Base-by-base conservation (phyloP, 345 rosid species). In the Aquilaria malaccensis region DNA sequence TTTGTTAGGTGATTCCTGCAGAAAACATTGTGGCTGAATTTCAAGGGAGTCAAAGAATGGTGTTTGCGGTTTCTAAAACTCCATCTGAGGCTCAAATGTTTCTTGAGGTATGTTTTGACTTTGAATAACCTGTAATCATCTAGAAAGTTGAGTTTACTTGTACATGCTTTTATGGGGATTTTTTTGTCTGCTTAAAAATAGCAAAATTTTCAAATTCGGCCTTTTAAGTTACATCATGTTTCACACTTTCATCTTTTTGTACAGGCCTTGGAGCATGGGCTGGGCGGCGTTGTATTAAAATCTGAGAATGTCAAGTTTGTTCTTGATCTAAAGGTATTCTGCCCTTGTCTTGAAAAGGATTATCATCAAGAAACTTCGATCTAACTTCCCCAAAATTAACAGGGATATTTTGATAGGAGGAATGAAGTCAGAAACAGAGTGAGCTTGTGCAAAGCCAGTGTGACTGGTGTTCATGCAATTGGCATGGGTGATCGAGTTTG, bases 401-500 rank as follows among this genome's bases (percentile, higher is more conserved):
- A 86, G 95, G 91, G 80, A 45, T 89, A 89, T 70, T 83, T 86
- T 81, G 93, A 92, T 69, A 82, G 79, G 78, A 86, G 86, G 69
- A 76, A 74, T 50, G 86, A 85, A 79, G 87, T 63, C 72, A 69
- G 76, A 65, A 76, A 79, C 68, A 43, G 74, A 37, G 59, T 92
- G 76, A 78, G 70, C 70, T 76, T 92, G 77, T 75, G 65, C 4
- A 80, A 78, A 78, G 96, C 85, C 10, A 82, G 81, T 3, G 57
- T 89, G 59, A 86, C 88, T 55, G 66, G 62, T 58, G 70, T 92
- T 74, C 56, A 77, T 50, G 76, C 74, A 57, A 85, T 74, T 45
- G 92, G 96, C 65, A 87, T 92, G 95, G 96, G 98, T 50, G 95
- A 92, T 72, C 76, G 95, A 60, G 93, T 87, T 32, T 92, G 96